Evolutionary conservation across 805 yeast genomes (phyloP).

Genomic region (Kuraishia ogatae): DNA sequence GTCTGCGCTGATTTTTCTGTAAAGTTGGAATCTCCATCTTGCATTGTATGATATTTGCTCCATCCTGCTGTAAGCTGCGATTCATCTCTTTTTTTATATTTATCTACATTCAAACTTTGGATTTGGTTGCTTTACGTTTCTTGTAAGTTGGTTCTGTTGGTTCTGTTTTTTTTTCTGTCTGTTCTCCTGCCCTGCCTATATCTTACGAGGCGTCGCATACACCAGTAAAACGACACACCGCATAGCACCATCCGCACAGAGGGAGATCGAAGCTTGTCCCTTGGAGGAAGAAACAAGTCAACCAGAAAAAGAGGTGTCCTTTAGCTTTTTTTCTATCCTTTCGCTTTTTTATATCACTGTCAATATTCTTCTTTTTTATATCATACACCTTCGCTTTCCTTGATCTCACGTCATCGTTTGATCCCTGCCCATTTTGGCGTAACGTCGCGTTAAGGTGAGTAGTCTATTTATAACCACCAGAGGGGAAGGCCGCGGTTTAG

Average conservation of each 20-base stretch:
- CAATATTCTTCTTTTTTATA: neutral
- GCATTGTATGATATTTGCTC: neutral
- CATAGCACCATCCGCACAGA: neutral
- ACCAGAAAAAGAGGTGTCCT: neutral
- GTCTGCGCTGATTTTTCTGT: neutral
- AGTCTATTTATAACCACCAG: neutral
- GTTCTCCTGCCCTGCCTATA: neutral
- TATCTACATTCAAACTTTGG: no score
- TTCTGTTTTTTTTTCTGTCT: neutral
- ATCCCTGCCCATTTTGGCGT: neutral
- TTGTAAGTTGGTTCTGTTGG: neutral
- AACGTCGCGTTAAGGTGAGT: neutral
- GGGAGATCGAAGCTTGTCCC: neutral
- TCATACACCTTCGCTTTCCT: neutral
- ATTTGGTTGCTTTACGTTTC: no score
- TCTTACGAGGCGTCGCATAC: neutral
- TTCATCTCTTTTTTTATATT: no score
- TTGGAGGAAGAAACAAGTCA: neutral
- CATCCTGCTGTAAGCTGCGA: neutral
- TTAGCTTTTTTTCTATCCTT: neutral
- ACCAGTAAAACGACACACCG: neutral
- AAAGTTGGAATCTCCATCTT: neutral
- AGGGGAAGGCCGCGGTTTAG: neutral
- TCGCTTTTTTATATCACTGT: constrained; percentile 1
- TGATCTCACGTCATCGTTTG: constrained; percentile 1